phyloP scores from a whole-genome alignment of 106 monocot species.

The Apostasia ramifera region DNA sequence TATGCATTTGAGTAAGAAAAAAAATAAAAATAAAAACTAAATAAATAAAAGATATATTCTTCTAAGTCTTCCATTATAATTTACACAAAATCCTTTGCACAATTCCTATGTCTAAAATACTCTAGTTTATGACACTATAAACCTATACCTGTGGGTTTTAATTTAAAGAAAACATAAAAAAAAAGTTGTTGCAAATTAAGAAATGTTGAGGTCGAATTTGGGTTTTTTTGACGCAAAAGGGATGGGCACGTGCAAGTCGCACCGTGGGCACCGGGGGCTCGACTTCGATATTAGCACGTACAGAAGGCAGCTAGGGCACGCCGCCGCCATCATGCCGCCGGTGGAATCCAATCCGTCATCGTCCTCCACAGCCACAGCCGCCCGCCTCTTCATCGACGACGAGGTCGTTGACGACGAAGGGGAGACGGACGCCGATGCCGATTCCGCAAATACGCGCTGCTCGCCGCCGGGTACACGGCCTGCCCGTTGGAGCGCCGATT shows the following conservation, averaged over 20 bases:
- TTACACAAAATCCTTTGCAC: too few relatives aligned
- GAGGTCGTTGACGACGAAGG: conserved; percentile 3
- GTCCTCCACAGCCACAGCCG: conserved; percentile 1
- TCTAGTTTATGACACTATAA: too few relatives aligned
- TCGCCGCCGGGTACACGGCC: not conserved
- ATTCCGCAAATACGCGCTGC: not conserved
- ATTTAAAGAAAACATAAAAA: too few relatives aligned
- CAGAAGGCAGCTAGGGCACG: conserved; percentile 70
- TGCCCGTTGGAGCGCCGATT: conserved; percentile 5
- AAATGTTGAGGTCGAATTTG: conserved; percentile 38
- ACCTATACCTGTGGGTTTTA: too few relatives aligned
- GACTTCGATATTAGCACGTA: conserved; percentile 68
- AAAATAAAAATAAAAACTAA: too few relatives aligned
- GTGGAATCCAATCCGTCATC: conserved; percentile 19
- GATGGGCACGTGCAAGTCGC: conserved; percentile 36
- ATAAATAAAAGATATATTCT: too few relatives aligned
- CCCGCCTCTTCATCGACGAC: conserved; percentile 18
- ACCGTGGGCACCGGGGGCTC: conserved; percentile 59
- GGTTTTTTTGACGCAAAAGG: conserved; percentile 30
- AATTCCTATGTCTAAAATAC: too few relatives aligned
- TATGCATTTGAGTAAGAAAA: too few relatives aligned
- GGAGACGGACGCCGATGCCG: not conserved
- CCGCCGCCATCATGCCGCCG: conserved; percentile 52
- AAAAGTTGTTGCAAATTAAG: too few relatives aligned
- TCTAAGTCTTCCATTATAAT: too few relatives aligned